Base-by-base conservation (phyloP, 441 rosid genomes). In the Eutrema salsugineum region DNA sequence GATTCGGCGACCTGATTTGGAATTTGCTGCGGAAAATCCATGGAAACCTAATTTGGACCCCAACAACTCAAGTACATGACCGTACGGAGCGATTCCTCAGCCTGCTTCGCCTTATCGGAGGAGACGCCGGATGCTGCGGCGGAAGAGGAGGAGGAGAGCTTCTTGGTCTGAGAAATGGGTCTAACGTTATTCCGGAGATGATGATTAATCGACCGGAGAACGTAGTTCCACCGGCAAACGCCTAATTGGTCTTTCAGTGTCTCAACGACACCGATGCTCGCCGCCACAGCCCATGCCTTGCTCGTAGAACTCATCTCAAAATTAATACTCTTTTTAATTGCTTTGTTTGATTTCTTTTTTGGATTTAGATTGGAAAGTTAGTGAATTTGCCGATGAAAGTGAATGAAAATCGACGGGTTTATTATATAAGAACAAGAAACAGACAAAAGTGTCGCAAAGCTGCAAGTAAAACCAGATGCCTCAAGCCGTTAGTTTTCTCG, bases 61-160 rank as follows among this genome's bases (percentile, higher is more conserved):
- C 85, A 75, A 35, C 81, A 82, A 14, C 87, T 85, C 77, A 85
- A 80, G 79, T 84, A 84, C 91, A 84, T 84, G 49, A 84, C 82
- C 19, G 54, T 77, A 61, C 82, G 47, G 15, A 84, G 68, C 0
- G 91, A 83, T 42, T 84, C 87, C 61, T 86, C 87, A 0, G 83
- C 54, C 32, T 78, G 70, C 17, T 65, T 80, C 5, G 78, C 22
- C 16, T 68, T 48, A 5, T 48, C 64, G 12, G 80, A 50, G 22
- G 58, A 59, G 14, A 33, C 39, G 0, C 56, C 49, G 3, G 32
- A 8, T 3, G 48, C 0, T 4, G 22, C 3, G 44, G 63, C 0
- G 3, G 75, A 50, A 35, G 82, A 33, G 12, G 74, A 57, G 20
- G 83, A 61, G 8, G 76, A 70, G 12, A 82, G 19, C 49, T 19